Evolutionary conservation across 371 early-diverging fungal species (phyloP).

Genomic region (Mortierella sp.): DNA sequence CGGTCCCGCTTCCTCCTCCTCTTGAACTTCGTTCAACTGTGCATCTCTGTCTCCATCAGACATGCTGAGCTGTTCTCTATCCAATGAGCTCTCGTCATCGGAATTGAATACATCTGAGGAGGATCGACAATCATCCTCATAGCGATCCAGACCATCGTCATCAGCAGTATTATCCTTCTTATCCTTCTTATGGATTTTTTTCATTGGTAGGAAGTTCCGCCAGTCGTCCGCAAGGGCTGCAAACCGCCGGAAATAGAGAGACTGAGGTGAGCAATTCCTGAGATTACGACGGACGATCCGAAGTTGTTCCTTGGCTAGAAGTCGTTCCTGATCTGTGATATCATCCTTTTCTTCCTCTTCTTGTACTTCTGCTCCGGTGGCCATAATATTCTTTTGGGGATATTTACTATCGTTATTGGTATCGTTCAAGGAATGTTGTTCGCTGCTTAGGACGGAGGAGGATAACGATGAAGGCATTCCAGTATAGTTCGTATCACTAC

Average conservation of each 20-base stretch:
- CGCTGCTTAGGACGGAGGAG: too few species aligned
- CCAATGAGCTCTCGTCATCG: neutral
- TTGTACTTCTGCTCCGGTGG: too few species aligned
- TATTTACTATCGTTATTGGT: too few species aligned
- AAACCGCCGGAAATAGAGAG: conserved; percentile 24
- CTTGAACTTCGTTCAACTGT: too few species aligned
- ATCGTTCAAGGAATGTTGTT: too few species aligned
- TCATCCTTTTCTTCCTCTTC: too few species aligned
- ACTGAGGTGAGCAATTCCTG: conserved; percentile 16
- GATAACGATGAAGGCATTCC: neutral
- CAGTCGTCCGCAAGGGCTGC: conserved; percentile 41
- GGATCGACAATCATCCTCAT: neutral
- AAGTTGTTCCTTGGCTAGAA: conserved; percentile 31
- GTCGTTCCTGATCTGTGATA: conserved; percentile 16
- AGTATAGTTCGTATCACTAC: too few species aligned
- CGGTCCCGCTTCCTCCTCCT: conserved; percentile 1
- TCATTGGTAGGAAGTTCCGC: conserved; percentile 37
- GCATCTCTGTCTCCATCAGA: too few species aligned
- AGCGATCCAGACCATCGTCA: neutral
- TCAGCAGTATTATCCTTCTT: too few species aligned
- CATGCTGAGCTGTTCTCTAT: too few species aligned
- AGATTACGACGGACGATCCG: conserved; percentile 30
- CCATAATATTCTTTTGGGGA: too few species aligned
- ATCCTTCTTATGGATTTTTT: neutral
- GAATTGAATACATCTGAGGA: neutral